Base-by-base conservation (phyloP, 1,284 basidiomycete species). In the Volvariella surrecta region DNA sequence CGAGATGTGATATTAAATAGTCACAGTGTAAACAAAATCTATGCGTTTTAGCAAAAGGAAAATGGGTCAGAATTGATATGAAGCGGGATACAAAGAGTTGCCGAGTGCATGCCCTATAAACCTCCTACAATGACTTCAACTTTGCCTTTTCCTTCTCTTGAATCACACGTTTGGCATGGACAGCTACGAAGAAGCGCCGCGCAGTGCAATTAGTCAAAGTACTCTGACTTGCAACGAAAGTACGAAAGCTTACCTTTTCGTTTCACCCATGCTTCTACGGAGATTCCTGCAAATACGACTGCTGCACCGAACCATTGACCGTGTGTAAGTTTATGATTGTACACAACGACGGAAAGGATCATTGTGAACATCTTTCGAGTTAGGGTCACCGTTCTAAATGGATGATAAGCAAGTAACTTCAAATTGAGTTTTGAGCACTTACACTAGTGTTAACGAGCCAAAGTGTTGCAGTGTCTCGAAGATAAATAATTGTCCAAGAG, bases 311-410 rank as follows among this genome's bases (percentile, higher is more conserved):
- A 54, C 96, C 96, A 99, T 64, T 99, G 96, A 1, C 92, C 88
- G 0, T 58, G 47, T 0, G 84, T 84, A 42, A 99, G 70, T 49
- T 73, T 76, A 64, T 99, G 95, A 53, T 90, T 82, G 62, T 97
- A 99, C 1, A 98, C 79, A 19, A 95, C 61, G 3, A 99, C 93
- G 4, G 89, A 94, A 30, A 99, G 72, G 10, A 99, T 72, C 95
- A 99, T 99, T 3, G 95, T 98, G 61, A 97, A 96, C 58, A 99
- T 71, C 66, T 99, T 99, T 45, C 96, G 76, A n/a, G 95, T 99
- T 44, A 99, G 75, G 1, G 93, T 97, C 54, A 97, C 88, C 32
- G 89, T 96, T 42, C 87, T 89, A 48, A 32, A 38, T 38, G 9
- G 3, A 19, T 10, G 37, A 39, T 31, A 11, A 42, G 3, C 24